phyloP scores from a whole-genome alignment of 2,329 filamentous ascomycete species.

The Arthroderma sp. region DNA sequence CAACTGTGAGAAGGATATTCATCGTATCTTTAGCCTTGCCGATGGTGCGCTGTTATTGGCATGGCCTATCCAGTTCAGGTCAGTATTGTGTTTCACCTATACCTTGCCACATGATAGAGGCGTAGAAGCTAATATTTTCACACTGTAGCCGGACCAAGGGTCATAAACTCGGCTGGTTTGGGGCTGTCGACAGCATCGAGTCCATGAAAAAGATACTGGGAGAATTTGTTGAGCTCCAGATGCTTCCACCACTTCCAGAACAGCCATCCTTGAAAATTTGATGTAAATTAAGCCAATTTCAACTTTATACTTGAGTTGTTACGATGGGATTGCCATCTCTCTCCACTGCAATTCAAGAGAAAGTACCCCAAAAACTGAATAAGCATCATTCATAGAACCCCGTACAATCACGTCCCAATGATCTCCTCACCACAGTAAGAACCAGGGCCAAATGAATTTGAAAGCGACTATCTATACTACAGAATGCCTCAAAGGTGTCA shows the following conservation, averaged over 20 bases:
- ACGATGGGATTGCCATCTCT: too few relatives aligned
- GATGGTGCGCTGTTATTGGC: conserved; percentile 30
- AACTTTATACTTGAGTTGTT: not conserved
- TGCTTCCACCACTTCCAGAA: conserved; percentile 29
- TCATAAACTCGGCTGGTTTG: conserved; percentile 36
- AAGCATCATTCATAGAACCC: too few relatives aligned
- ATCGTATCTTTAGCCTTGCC: conserved; percentile 37
- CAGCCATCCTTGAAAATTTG: not conserved
- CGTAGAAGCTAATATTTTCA: conserved; percentile 7
- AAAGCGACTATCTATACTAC: too few relatives aligned
- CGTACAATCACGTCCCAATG: too few relatives aligned
- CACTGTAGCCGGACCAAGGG: conserved; percentile 33
- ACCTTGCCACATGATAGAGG: not conserved
- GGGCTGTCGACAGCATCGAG: conserved; percentile 37
- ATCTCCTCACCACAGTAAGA: too few relatives aligned
- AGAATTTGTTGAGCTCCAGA: conserved; percentile 33
- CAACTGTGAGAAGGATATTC: conserved; percentile 26
- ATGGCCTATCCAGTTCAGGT: conserved; percentile 23
- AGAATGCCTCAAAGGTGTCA: too few relatives aligned
- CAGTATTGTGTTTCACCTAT: not conserved
- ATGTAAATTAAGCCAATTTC: not conserved
- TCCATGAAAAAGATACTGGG: conserved; percentile 33
- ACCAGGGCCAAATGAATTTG: too few relatives aligned
- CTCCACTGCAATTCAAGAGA: too few relatives aligned
- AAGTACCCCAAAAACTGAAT: too few relatives aligned